Percentiles rank a stretch among this genome's conserved stretches.
These are phyloP conservation scores for Candida sanyaensis DNA, from an alignment of 1,139 yeast species.

Conservation along the genomic window DNA sequence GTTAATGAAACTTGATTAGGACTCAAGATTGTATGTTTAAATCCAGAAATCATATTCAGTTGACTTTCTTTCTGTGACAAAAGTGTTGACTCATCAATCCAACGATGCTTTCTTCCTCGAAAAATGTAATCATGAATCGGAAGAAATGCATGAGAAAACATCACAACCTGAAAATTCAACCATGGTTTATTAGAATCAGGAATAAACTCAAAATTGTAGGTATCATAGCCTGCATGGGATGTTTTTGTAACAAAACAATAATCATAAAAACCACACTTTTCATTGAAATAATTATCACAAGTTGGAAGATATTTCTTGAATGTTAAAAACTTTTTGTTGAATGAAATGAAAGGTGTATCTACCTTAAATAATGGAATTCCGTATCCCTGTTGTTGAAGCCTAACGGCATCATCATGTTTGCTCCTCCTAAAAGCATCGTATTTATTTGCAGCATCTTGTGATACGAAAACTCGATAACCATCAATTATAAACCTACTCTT, in stretches of 20 bases:
- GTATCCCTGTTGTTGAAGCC: constrained; percentile 11
- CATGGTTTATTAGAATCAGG: constrained; percentile 11
- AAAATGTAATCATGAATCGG: constrained; percentile 15
- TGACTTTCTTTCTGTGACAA: background rate
- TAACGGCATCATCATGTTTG: constrained; percentile 5
- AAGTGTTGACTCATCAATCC: constrained; percentile 13
- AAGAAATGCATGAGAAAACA: constrained; percentile 14
- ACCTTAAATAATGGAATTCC: constrained; percentile 15
- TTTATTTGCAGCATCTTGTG: constrained; percentile 13
- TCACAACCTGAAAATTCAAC: constrained; percentile 9
- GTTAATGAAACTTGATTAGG: constrained; percentile 12
- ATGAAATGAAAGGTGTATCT: constrained; percentile 5
- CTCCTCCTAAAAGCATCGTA: constrained; percentile 12
- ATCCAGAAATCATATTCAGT: constrained; percentile 4
- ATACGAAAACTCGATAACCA: constrained; percentile 13
- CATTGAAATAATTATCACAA: constrained; percentile 11
- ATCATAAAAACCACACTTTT: constrained; percentile 10
- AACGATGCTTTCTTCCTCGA: constrained; percentile 12
- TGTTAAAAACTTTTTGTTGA: constrained; percentile 10
- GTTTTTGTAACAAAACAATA: constrained; percentile 12
- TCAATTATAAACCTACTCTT: constrained; percentile 11
- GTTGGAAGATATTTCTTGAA: constrained; percentile 13
- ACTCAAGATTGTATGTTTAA: constrained; percentile 10
- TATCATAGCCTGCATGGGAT: constrained; percentile 11
- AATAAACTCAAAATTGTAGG: constrained; percentile 12